phyloP scores from a whole-genome alignment of 1,284 basidiomycete species.

The Pseudozyma thailandica region DNA sequence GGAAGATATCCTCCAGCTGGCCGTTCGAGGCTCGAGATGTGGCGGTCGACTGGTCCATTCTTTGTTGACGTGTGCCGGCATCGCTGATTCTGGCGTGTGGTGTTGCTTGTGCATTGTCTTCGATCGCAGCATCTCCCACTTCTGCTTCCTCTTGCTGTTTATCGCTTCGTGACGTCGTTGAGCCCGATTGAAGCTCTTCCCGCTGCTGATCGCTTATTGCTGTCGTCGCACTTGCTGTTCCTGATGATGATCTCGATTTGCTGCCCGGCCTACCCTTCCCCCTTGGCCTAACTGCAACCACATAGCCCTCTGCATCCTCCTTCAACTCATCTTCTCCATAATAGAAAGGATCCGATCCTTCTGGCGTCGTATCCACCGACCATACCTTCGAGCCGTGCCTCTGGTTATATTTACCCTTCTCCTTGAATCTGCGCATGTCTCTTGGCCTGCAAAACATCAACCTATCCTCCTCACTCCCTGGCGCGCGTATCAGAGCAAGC shows the following conservation, averaged over 20 bases:
- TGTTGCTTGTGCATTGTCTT: too few relatives aligned
- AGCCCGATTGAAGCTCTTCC: too few relatives aligned
- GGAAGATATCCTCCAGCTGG: conserved; percentile 21
- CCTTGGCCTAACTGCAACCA: conserved; percentile 16
- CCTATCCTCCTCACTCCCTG: conserved; percentile 11
- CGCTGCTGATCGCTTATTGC: too few relatives aligned
- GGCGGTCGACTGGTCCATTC: too few relatives aligned
- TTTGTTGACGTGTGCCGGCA: too few relatives aligned
- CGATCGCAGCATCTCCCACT: neutral
- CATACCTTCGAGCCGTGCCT: conserved; percentile 5
- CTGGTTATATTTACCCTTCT: conserved; percentile 18
- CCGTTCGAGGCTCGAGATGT: too few relatives aligned
- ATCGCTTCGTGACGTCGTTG: too few relatives aligned
- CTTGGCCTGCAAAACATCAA: conserved; percentile 21
- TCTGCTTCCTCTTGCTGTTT: neutral
- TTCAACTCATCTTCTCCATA: conserved; percentile 14
- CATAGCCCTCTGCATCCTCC: neutral
- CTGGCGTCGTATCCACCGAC: conserved; percentile 5
- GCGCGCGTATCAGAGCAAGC: neutral
- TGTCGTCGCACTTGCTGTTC: neutral
- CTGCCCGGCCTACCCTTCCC: neutral
- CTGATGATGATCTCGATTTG: neutral
- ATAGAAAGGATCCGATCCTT: conserved; percentile 22
- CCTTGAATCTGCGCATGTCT: conserved; percentile 1
- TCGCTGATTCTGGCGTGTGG: too few relatives aligned